These are phyloP conservation scores for Aquilaria agallochum DNA, from an alignment of 441 rosid species.

Conservation along the genomic window DNA sequence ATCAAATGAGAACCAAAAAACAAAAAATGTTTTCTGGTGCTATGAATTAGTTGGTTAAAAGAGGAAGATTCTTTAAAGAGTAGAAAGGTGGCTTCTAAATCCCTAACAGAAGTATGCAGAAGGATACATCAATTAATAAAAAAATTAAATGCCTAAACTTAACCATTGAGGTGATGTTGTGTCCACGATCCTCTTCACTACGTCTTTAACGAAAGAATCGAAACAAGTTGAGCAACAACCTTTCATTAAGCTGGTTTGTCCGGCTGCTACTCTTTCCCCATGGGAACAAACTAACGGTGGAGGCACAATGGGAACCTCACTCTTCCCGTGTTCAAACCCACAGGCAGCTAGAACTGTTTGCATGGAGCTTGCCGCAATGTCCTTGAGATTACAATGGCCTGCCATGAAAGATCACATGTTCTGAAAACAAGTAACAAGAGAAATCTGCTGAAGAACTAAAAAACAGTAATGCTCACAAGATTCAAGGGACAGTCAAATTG, in stretches of 20 bases:
- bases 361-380: slow-evolving; percentile 67
- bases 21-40: not conserved
- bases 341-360: slow-evolving; percentile 88
- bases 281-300: slow-evolving; percentile 60
- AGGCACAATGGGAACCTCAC: slow-evolving; percentile 56
- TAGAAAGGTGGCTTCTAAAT: slow-evolving; percentile 22
- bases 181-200: slow-evolving; percentile 80
- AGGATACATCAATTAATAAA: slow-evolving; percentile 9
- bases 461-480: not conserved
- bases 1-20: slow-evolving; percentile 26
- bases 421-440: not conserved
- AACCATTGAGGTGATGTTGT: slow-evolving; percentile 76
- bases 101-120: slow-evolving; percentile 22
- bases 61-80: too few species aligned
- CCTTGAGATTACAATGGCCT: slow-evolving; percentile 62
- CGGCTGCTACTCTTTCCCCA: slow-evolving; percentile 36
- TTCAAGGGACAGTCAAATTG: too few species aligned
- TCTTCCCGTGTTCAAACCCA: slow-evolving; percentile 69
- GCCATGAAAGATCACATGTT: slow-evolving; percentile 17
- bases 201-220: slow-evolving; percentile 76
- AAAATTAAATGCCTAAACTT: slow-evolving; percentile 55
- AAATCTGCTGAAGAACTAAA: too few species aligned
- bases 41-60: too few species aligned
- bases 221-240: slow-evolving; percentile 84
- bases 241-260: slow-evolving; percentile 71